Evolutionary conservation across 2,329 filamentous ascomycete species (phyloP).

Genomic region (Aurifilum marmelostoma): DNA sequence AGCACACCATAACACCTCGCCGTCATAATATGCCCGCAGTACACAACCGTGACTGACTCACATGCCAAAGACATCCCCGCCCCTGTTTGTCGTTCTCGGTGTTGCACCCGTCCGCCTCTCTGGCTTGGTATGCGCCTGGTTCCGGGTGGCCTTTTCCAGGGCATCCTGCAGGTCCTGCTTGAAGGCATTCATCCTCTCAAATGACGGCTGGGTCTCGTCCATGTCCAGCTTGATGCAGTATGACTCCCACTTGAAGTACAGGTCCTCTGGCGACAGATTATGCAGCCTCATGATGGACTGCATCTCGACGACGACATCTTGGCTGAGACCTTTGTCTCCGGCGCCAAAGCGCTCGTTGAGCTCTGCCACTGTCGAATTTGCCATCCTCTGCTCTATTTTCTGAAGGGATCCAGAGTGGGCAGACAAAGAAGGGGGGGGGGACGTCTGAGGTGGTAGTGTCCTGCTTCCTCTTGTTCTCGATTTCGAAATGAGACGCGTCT

Average conservation of each 20-base stretch:
- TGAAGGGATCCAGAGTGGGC: not conserved
- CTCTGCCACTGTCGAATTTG: conserved; percentile 44
- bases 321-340: conserved; percentile 63
- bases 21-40: not conserved
- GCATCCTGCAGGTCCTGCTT: conserved; percentile 86
- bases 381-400: conserved; percentile 37
- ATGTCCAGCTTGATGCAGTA: conserved; percentile 94
- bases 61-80: conserved; percentile 82
- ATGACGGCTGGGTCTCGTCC: conserved; percentile 72
- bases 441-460: not conserved
- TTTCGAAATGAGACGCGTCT: conserved; percentile 23
- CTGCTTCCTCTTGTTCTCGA: not conserved
- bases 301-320: conserved; percentile 80
- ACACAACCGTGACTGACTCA: conserved; percentile 42
- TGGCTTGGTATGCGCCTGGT: conserved; percentile 61
- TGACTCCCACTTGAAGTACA: conserved; percentile 99
- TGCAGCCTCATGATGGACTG: conserved; percentile 86
- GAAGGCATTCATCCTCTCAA: conserved; percentile 74
- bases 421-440: no score
- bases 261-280: conserved; percentile 77
- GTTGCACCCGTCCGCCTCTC: conserved; percentile 66
- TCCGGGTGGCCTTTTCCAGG: conserved; percentile 74
- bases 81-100: conserved; percentile 61
- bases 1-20: conserved; percentile 26
- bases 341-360: conserved; percentile 58